Base-by-base conservation (phyloP, 805 yeast species). In the Isabelozyma heimii region DNA sequence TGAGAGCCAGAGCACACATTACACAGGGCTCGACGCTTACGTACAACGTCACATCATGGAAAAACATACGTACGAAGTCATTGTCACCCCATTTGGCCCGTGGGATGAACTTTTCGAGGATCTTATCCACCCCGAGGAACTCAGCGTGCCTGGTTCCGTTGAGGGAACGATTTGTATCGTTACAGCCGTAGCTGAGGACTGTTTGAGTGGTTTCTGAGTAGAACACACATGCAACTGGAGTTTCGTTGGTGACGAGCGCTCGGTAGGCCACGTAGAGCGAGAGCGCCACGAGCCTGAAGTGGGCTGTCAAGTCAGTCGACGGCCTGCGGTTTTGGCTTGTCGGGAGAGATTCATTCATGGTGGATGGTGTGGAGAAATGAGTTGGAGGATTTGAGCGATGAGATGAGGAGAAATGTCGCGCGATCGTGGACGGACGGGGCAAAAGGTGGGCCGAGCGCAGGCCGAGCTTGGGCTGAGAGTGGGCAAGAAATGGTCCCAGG, bases 1-100 rank as follows among this genome's bases (percentile, higher is more conserved):
- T 77, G 39, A 94, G 68, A 2, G 96, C 91, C 39, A 94, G 83
- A 0, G 97, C 98, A 71, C 99, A 94, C 99, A 94, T 94, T 7
- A 94, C 87, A 63, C 99, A 94, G 0, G 99, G 99, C 66, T 94
- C 99, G 0, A 94, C 97, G 0, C 98, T 91, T 24, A 94, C 99
- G 65, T 91, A 92, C 7, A 94, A 73, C 28, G 82, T 83, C 3
- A 88, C 74, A 24, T 84, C 79, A 37, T 66, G 58, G 57, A 89
- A 81, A 8, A 80, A 63, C 1, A 61, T 52, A 20, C 58, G 53
- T 10, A 73, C 55, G 14, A 56, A 49, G 35, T 43, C 50, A 5
- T 44, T 49, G 13, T 42, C 33, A 35, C 20, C 37, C 44, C 55
- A 48, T 52, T 4, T 71, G 63, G 30, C 66, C 59, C 4, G 61